These are phyloP conservation scores for Helotiales sp. DNA, from an alignment of 2,329 filamentous ascomycete species.

Conservation along the genomic window DNA sequence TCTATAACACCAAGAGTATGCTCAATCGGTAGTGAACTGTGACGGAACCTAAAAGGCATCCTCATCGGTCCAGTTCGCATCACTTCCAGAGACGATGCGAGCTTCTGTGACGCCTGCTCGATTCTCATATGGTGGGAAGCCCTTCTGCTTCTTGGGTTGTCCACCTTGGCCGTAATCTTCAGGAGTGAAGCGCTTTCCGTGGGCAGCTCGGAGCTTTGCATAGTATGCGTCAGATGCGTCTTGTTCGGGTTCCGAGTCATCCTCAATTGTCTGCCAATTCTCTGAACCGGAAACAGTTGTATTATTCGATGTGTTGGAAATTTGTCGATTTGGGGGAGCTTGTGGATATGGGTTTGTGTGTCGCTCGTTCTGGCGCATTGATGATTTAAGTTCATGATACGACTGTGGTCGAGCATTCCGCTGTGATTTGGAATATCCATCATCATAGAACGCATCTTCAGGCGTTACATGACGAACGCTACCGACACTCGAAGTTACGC, in stretches of 20 bases:
- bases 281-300: conserved; percentile 79
- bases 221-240: conserved; percentile 88
- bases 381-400: conserved; percentile 49
- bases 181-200: conserved; percentile 66
- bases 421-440: conserved; percentile 45
- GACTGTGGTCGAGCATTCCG: conserved; percentile 41
- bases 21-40: background rate
- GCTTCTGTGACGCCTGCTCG: conserved; percentile 60
- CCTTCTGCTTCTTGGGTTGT: conserved; percentile 59
- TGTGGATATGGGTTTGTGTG: conserved; percentile 39
- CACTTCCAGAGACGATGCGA: conserved; percentile 66
- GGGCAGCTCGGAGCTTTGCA: conserved; percentile 73
- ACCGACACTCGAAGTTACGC: conserved; percentile 54
- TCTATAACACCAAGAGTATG: background rate
- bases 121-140: conserved; percentile 53
- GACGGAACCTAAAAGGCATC: conserved; percentile 54
- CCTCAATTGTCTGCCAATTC: conserved; percentile 98
- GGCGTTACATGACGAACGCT: conserved; percentile 67
- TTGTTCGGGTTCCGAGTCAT: conserved; percentile 75
- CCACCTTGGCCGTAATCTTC: conserved; percentile 49
- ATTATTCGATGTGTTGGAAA: conserved; percentile 71
- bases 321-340: conserved; percentile 60
- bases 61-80: conserved; percentile 67
- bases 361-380: conserved; percentile 49
- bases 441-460: conserved; percentile 87